Evolutionary conservation across 176 grass and related monocot genomes (phyloP).

Genomic region (Rhynchospora pubera): DNA sequence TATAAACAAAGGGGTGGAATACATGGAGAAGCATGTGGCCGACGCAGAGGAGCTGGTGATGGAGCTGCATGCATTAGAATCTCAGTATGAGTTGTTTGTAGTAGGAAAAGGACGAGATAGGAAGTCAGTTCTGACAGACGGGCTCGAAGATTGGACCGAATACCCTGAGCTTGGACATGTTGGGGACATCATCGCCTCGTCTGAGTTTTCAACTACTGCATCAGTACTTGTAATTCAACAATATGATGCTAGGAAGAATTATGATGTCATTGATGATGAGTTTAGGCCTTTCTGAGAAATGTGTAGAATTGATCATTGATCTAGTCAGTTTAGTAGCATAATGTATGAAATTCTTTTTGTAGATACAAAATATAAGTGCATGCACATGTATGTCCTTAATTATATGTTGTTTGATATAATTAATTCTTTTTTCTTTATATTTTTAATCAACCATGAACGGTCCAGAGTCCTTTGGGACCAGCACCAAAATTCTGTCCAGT

Average conservation of each 20-base stretch:
- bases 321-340: not conserved
- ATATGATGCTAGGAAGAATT: constrained; percentile 73
- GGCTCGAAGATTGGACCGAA: constrained; percentile 58
- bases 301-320: not conserved
- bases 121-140: constrained; percentile 49
- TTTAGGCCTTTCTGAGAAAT: constrained; percentile 55
- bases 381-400: no score
- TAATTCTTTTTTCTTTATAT: not conserved
- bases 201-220: constrained; percentile 51
- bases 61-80: constrained; percentile 37
- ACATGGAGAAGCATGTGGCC: constrained; percentile 64
- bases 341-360: not conserved
- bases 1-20: constrained; percentile 32
- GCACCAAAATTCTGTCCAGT: no score
- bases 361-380: not conserved
- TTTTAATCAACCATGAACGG: not conserved
- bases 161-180: constrained; percentile 64
- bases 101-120: constrained; percentile 48
- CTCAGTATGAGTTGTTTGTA: constrained; percentile 47
- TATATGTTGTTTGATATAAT: not conserved
- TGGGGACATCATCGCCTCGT: constrained; percentile 54
- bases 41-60: constrained; percentile 58
- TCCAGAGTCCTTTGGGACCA: no score
- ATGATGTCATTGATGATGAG: constrained; percentile 73
- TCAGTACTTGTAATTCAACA: constrained; percentile 73